A percentile compares a stretch with the other conserved stretches of the same genome.
Conservation (phyloP, 2,329 filamentous ascomycete species). For the Sporothrix pallida region DNA sequence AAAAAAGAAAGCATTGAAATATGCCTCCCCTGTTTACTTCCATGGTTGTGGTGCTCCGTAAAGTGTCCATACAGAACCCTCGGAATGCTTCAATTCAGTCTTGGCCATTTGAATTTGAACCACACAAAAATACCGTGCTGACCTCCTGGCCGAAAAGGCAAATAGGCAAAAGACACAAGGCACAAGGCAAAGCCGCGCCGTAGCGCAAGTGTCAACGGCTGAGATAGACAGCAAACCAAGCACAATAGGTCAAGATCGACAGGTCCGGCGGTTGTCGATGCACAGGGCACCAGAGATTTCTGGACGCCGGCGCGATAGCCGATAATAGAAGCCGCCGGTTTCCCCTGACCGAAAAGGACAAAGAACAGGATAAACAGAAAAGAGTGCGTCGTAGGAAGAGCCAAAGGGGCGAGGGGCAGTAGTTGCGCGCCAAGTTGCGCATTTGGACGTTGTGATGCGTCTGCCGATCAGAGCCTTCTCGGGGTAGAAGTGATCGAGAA, state of each 20-base stretch:
- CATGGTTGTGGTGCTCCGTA: background rate
- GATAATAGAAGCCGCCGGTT: background rate
- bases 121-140: background rate
- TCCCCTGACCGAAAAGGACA: background rate
- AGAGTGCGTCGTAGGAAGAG: background rate
- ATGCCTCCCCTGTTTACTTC: background rate
- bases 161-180: background rate
- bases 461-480: conserved; percentile 16
- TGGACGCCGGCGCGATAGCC: background rate
- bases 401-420: no score
- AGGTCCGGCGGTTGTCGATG: conserved; percentile 12
- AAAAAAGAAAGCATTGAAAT: background rate
- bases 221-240: background rate
- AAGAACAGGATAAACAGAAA: background rate
- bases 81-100: background rate
- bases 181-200: background rate
- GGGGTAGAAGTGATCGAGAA: background rate
- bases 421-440: background rate
- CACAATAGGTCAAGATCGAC: conserved; percentile 26
- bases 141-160: background rate
- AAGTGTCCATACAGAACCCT: background rate
- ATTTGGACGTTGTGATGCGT: background rate
- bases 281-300: background rate
- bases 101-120: background rate
- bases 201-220: background rate